Conservation (phyloP, 805 yeast genomes). For the Torulaspora indica region DNA sequence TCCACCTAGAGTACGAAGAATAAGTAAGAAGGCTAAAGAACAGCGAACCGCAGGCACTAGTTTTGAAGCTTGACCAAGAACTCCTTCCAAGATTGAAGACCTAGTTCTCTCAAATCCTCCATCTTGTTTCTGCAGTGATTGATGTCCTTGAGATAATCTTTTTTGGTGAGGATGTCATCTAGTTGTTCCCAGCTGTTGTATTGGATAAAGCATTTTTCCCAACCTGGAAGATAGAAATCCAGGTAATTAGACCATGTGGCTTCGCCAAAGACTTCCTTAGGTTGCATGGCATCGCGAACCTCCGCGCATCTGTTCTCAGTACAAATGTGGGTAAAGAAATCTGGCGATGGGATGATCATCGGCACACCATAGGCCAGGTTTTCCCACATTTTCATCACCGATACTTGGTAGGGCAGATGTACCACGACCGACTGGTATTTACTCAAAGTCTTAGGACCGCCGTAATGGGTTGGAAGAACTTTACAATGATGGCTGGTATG, state of each 20-base stretch:
- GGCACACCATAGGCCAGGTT: constrained; percentile 11
- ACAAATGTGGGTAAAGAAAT: constrained; percentile 10
- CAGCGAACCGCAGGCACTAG: not conserved
- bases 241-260: constrained; percentile 6
- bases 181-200: constrained; percentile 11
- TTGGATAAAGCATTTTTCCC: constrained; percentile 11
- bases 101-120: constrained; percentile 6
- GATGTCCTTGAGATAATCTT: constrained; percentile 7
- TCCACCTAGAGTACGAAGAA: too few relatives aligned
- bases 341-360: constrained; percentile 11
- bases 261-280: constrained; percentile 9
- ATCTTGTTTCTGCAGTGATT: constrained; percentile 10
- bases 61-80: not conserved
- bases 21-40: too few relatives aligned
- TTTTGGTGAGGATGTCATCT: constrained; percentile 3
- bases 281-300: not conserved
- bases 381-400: constrained; percentile 18
- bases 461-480: constrained; percentile 5
- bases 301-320: constrained; percentile 3
- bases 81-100: constrained; percentile 5
- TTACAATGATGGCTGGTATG: constrained; percentile 7
- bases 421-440: constrained; percentile 11
- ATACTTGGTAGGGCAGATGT: constrained; percentile 15
- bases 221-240: constrained; percentile 12
- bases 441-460: constrained; percentile 14